Evolutionary conservation across 495 filamentous ascomycete genomes (phyloP), one percentile per base, ranked within the genome.

Genomic region (Rhypophila decipiens): DNA sequence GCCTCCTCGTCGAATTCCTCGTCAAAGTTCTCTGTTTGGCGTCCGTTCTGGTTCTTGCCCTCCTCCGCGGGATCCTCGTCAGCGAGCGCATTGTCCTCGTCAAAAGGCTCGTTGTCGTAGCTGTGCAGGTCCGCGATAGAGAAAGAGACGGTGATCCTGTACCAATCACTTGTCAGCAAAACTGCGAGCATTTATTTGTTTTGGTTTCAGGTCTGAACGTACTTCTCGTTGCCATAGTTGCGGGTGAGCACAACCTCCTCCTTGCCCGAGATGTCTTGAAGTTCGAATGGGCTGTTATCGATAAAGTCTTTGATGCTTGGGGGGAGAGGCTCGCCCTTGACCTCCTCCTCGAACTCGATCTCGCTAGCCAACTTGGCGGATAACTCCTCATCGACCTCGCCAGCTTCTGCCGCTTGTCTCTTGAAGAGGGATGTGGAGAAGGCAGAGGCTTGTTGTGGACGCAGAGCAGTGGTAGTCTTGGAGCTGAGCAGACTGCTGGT

Each of bases 141-240:
- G 76, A 98, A 98, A 52, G 83, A 82, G 52, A 97, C 79, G 47
- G 83, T 83, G 73, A 99, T 95, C 53, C 88, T 95, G 52, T n/a
- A n/a, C n/a, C n/a, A n/a, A n/a, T n/a, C n/a, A n/a, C n/a, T n/a
- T n/a, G n/a, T n/a, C n/a, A n/a, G n/a, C n/a, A n/a, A n/a, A n/a
- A n/a, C n/a, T n/a, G n/a, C n/a, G n/a, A n/a, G n/a, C n/a, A n/a
- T n/a, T n/a, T n/a, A n/a, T n/a, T n/a, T n/a, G n/a, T n/a, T n/a
- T n/a, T n/a, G n/a, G n/a, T n/a, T n/a, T n/a, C n/a, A n/a, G 5
- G 12, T 19, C 19, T 24, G 10, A 17, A 68, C 82, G 67, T 69
- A 94, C 88, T 79, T 87, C 73, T 99, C 93, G 59, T 91, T 83
- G 59, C 85, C 86, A 51, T 87, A 90, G 58, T 80, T 85, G 58